phyloP scores from a whole-genome alignment of 2,329 filamentous ascomycete genomes.

The Thielaviopsis euricoi region DNA sequence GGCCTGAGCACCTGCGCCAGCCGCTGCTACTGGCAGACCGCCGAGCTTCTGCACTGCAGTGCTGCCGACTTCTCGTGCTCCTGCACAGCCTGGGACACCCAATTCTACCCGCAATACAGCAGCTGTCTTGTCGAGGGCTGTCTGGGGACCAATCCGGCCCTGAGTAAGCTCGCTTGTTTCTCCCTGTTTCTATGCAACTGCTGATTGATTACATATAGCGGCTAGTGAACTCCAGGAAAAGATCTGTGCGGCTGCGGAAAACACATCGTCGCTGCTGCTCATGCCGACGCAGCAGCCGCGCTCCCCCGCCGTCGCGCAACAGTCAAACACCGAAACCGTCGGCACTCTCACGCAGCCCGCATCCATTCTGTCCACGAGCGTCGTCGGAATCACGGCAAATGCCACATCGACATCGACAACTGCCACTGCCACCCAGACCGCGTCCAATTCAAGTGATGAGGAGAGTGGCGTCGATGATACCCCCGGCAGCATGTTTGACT shows the following conservation, averaged over 20 bases:
- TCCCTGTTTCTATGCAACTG: no score
- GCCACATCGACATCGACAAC: background rate
- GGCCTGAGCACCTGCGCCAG: conserved; percentile 9
- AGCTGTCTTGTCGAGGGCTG: conserved; percentile 13
- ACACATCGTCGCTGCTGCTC: no score
- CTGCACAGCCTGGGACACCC: conserved; percentile 4
- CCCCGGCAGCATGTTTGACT: no score
- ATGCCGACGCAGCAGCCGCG: no score
- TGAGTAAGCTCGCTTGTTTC: no score
- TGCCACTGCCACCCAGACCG: background rate
- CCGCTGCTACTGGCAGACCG: conserved; percentile 11
- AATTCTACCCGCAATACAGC: conserved; percentile 10
- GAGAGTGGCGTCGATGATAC: no score
- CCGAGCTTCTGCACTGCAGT: conserved; percentile 7
- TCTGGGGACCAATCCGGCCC: background rate
- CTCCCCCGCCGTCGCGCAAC: no score
- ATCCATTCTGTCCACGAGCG: background rate
- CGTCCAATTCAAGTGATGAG: background rate
- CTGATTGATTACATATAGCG: no score
- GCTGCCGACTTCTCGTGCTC: conserved; percentile 8
- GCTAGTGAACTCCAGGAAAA: no score
- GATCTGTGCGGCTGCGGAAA: no score
- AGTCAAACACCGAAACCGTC: no score
- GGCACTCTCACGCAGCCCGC: no score
- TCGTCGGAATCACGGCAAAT: background rate